Evolutionary conservation across 176 grass and related monocot genomes (phyloP).

Genomic region (Eleusine indica): DNA sequence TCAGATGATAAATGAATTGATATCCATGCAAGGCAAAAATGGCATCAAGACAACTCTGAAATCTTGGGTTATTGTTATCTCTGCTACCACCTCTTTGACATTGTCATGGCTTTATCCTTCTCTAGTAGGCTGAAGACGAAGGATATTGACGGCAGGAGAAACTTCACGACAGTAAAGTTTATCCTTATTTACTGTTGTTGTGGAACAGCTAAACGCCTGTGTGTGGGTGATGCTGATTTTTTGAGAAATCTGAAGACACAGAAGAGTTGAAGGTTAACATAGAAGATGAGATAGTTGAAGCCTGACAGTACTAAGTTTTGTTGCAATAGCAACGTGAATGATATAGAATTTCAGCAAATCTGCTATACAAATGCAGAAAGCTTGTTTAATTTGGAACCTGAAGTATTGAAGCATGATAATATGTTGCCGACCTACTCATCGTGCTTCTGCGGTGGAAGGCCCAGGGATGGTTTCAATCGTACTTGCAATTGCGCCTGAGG

Average conservation of each 20-base stretch:
- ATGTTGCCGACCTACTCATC: background rate
- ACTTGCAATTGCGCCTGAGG: background rate
- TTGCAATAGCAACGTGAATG: background rate
- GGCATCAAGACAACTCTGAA: background rate
- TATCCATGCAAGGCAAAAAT: background rate
- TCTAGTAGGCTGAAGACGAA: background rate
- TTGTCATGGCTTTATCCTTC: background rate
- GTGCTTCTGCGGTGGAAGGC: background rate
- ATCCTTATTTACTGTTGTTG: background rate
- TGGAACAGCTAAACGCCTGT: background rate
- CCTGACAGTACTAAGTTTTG: background rate
- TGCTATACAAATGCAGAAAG: background rate
- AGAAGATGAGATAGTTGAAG: constrained; percentile 15
- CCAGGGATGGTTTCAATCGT: background rate
- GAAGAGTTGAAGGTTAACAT: background rate
- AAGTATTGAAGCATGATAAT: background rate
- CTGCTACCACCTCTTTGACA: background rate
- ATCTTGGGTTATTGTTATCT: background rate
- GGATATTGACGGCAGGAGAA: background rate
- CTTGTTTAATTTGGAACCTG: constrained; percentile 19
- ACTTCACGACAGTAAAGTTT: background rate
- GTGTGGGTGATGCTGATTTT: background rate
- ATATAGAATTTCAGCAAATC: too few species aligned
- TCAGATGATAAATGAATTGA: background rate
- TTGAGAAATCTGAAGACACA: constrained; percentile 18